Evolutionary conservation across 495 filamentous ascomycete species (phyloP), one percentile per base, ranked within the genome.

Genomic region (Talaromyces stipitatus): DNA sequence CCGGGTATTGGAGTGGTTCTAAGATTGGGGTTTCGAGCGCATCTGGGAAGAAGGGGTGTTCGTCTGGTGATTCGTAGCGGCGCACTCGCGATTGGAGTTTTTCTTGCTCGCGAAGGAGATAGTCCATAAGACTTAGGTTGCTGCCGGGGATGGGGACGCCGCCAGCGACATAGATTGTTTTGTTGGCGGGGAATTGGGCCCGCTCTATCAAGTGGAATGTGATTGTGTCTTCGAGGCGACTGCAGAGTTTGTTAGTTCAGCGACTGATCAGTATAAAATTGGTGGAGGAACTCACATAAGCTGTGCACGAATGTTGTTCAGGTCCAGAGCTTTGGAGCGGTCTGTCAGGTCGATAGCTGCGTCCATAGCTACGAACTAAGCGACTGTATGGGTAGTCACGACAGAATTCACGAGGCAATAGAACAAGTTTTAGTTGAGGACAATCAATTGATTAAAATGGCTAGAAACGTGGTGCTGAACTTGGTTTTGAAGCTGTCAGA

Each of bases 121-220:
- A 99, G 76, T 97, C 94, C 66, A 95, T 83, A 66, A 99, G 89
- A 71, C 87, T 90, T 27, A 92, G 79, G 30, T 78, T 63, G 62
- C 76, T 76, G 62, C 76, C 72, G n/a, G 91, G 89, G 61, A 97
- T 89, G 27, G 77, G 75, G 30, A 96, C 80, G n/a, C 88, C 90
- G 58, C 87, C 88, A 24, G 90, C 77, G 4, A 71, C 66, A 74
- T 98, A 98, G 70, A 98, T 89, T 66, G 86, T 90, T 53, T 79
- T 76, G 77, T 97, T 97, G 55, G 92, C 78, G 0, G 92, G 92
- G 72, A 99, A 99, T 75, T 99, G 95, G 29, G 92, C 95, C 23
- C 95, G 88, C 69, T 99, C 95, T 67, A 99, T 99, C 22, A 97
- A 77, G 75, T 97, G 90, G 75, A 96, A 99, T 64, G 89, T 96